These are phyloP conservation scores for Neurospora africana DNA, from an alignment of 495 filamentous ascomycete genomes.

Conservation along the genomic window DNA sequence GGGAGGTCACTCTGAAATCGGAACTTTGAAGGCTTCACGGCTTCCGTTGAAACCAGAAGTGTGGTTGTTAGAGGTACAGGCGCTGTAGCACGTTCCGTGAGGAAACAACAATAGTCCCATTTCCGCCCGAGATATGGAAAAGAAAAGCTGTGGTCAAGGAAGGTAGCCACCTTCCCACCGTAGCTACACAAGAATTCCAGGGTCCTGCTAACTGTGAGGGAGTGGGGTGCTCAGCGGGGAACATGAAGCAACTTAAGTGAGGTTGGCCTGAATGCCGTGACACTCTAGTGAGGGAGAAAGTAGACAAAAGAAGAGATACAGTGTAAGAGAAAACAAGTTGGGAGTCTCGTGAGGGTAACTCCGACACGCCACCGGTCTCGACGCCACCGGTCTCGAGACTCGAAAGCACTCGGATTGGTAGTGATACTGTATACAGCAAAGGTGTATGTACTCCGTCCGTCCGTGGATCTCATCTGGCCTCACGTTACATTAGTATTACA, in stretches of 20 bases:
- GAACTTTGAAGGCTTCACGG: not conserved
- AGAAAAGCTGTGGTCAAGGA: not conserved
- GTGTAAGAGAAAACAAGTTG: not conserved
- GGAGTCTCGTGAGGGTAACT: not conserved
- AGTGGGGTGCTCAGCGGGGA: not conserved
- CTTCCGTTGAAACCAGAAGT: not conserved
- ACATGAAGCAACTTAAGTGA: not conserved
- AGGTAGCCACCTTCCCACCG: not conserved
- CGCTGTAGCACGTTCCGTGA: not conserved
- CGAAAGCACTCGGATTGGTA: not conserved
- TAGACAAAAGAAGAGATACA: not conserved
- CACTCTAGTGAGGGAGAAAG: not conserved
- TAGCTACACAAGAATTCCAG: not conserved
- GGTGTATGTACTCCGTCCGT: not conserved
- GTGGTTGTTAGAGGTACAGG: not conserved
- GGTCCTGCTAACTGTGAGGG: not conserved
- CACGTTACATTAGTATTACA: not conserved
- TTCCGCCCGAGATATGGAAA: not conserved
- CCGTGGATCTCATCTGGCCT: not conserved
- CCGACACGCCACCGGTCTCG: constrained; percentile 10
- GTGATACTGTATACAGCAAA: not conserved
- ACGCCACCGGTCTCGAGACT: constrained; percentile 5
- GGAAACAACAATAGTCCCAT: not conserved
- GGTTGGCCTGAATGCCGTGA: not conserved
- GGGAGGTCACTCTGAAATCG: not conserved